Percentiles rank a stretch among this genome's conserved stretches.
These are phyloP conservation scores for Pterocarpus santalinus DNA, from an alignment of 306 rosid genomes.

Conservation along the genomic window DNA sequence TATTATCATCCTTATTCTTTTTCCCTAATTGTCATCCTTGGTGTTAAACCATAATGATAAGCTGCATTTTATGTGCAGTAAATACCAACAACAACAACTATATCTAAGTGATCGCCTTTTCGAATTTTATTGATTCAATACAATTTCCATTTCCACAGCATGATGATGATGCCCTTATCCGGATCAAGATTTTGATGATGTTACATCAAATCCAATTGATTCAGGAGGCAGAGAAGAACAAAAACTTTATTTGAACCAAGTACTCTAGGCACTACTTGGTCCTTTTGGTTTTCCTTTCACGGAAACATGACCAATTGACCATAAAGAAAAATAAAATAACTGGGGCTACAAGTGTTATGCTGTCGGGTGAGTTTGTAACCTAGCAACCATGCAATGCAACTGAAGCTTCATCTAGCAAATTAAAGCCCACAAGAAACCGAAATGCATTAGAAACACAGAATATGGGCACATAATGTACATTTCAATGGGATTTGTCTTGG, in stretches of 20 bases:
- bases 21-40: too few species aligned
- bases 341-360: slow-evolving; percentile 38
- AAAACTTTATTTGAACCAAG: slow-evolving; percentile 40
- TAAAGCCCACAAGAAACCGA: slow-evolving; percentile 36
- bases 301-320: background rate
- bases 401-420: slow-evolving; percentile 19
- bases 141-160: background rate
- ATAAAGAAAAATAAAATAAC: background rate
- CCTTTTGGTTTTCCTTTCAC: background rate
- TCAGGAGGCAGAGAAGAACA: slow-evolving; percentile 34
- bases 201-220: background rate
- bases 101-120: background rate
- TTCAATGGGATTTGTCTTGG: slow-evolving; percentile 48
- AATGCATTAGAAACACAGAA: slow-evolving; percentile 25
- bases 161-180: slow-evolving; percentile 2
- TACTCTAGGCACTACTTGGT: slow-evolving; percentile 19
- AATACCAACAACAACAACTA: too few species aligned
- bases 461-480: slow-evolving; percentile 50
- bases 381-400: slow-evolving; percentile 49
- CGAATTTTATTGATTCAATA: background rate
- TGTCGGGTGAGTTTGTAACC: slow-evolving; percentile 46
- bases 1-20: too few species aligned
- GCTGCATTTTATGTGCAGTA: too few species aligned
- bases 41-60: too few species aligned
- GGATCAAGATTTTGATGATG: slow-evolving; percentile 6